Base-by-base conservation (phyloP, 768 basidiomycete genomes). In the Grammothele lineata region DNA sequence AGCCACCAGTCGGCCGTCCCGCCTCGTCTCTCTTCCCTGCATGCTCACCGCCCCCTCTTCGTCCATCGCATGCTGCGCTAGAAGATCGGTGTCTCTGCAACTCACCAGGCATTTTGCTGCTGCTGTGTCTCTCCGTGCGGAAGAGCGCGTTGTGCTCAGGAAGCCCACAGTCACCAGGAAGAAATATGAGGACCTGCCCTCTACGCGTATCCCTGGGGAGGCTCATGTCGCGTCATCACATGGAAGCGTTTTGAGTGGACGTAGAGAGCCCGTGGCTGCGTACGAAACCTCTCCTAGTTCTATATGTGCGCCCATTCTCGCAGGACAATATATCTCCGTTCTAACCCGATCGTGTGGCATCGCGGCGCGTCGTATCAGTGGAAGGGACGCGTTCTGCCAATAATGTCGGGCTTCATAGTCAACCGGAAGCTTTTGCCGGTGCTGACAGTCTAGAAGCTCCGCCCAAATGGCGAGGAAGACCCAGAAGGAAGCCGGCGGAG, bases 181-280 rank as follows among this genome's bases (percentile, higher is more conserved):
- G 60, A 75, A 69, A 34, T 76, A 72, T 42, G 60, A 69, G 15
- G 83, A 87, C 22, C 71, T 90, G 5, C 87, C 87, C 11, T 66
- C 68, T 19, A 56, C 60, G 26, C 74, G 65, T 55, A 41, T 71
- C 19, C 60, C 67, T 37, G 66, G 70, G 21, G 72, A 78, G 60
- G 79, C n/a, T n/a, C n/a, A n/a, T n/a, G n/a, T n/a, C n/a, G n/a
- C n/a, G n/a, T n/a, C n/a, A n/a, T n/a, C n/a, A n/a, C n/a, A n/a
- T n/a, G n/a, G n/a, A n/a, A n/a, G n/a, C n/a, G n/a, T n/a, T n/a
- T n/a, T n/a, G n/a, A 66, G 67, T 35, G 71, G 69, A 4, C 47
- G 55, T 56, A 50, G 40, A 51, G 35, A 50, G 33, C 14, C 39
- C 15, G 27, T 26, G 17, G 19, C 4, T 32, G 34, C 48, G 41